Base-by-base conservation (phyloP, 306 rosid species). In the Dicorynia guianensis region DNA sequence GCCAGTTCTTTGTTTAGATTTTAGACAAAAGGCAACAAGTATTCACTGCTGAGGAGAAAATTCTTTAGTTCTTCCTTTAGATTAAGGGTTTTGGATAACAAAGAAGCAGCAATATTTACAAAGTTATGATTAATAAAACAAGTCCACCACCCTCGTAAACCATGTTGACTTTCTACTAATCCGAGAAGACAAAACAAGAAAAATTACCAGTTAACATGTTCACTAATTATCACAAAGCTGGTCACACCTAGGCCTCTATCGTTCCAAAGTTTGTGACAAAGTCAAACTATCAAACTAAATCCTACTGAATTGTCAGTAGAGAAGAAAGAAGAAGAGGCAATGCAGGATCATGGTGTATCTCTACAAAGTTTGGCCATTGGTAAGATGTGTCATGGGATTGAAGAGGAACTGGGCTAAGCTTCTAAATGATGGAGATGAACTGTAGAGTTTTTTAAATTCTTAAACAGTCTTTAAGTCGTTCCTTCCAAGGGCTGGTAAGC, bases 161-260 rank as follows among this genome's bases (percentile, higher is more conserved):
- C 57, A 81, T 54, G 73, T 20, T 56, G 4, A 13, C 70, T 68
- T 43, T 63, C 56, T 11, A 47, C 15, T 70, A 57, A 61, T 52
- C 9, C 68, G 69, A 25, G 33, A 11, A 44, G 17, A 17, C 14
- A 54, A 58, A 34, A 14, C 4, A 57, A 14, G 43, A 12, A 39
- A 25, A n/a, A n/a, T n/a, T n/a, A n/a, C n/a, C n/a, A n/a, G n/a
- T n/a, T n/a, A n/a, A 25, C 46, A 39, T 34, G 12, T 75, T 80
- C 11, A 25, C 57, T 49, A 63, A 18, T 63, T 53, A 50, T 44
- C 47, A 56, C 50, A 56, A 46, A 20, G 10, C 4, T 38, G 48
- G 36, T 25, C 72, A 74, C 61, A 38, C 48, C 55, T 14, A 38
- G 46, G 35, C 66, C 12, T 3, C 46, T 13, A 18, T 65, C 43